Evolutionary conservation across 2,329 filamentous ascomycete species (phyloP).

Genomic region (Penicillium sp.): DNA sequence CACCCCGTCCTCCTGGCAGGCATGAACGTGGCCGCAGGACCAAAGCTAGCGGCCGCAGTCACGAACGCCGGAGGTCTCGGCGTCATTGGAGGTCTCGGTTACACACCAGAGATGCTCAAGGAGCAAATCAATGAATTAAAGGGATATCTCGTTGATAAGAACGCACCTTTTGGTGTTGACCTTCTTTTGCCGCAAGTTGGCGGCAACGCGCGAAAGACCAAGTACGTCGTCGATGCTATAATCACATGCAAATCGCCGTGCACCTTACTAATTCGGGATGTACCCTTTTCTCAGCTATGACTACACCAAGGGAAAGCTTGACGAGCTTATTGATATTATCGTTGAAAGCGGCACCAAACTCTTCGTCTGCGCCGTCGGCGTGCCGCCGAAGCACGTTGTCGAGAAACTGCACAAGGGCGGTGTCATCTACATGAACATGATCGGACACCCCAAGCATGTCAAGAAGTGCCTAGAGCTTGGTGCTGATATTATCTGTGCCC

Average conservation of each 20-base stretch:
- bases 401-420: conserved; percentile 83
- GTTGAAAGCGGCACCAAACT: conserved; percentile 87
- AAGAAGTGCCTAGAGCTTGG: conserved; percentile 90
- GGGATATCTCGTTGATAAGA: conserved; percentile 81
- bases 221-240: conserved; percentile 48
- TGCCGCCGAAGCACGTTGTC: conserved; percentile 83
- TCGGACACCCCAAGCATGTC: conserved; percentile 98
- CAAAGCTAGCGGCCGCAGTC: conserved; percentile 92
- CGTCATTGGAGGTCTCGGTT: conserved; percentile 86
- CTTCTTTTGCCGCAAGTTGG: conserved; percentile 91
- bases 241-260: conserved; percentile 11
- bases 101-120: conserved; percentile 93
- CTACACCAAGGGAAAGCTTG: conserved; percentile 98
- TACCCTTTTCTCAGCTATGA: conserved; percentile 67
- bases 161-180: conserved; percentile 91
- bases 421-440: conserved; percentile 99
- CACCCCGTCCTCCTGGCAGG: conserved; percentile 93
- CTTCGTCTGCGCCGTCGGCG: conserved; percentile 94
- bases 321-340: conserved; percentile 84
- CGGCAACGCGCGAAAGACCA: conserved; percentile 90
- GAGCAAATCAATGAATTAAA: conserved; percentile 96
- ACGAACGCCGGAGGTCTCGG: conserved; percentile 95
- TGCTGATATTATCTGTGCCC: conserved; percentile 94
- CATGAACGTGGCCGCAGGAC: conserved; percentile 98
- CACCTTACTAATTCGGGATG: conserved; percentile 11